A percentile compares a stretch with the other conserved stretches of the same genome.
These are phyloP conservation scores for Terana coerulea DNA, from an alignment of 768 basidiomycete genomes.

Conservation along the genomic window DNA sequence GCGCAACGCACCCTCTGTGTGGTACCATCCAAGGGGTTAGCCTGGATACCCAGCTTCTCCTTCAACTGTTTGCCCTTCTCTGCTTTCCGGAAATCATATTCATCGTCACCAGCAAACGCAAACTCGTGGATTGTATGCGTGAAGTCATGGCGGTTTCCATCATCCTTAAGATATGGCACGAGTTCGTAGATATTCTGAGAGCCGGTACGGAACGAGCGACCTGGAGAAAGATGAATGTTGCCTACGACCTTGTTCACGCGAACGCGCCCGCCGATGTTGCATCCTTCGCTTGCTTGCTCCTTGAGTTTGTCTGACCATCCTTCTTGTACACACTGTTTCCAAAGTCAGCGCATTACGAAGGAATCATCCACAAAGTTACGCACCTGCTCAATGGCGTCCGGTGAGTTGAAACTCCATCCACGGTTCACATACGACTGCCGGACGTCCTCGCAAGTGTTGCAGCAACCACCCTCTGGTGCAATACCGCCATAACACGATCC, in stretches of 20 bases:
- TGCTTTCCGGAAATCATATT: conserved; percentile 69
- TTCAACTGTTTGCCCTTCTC: conserved; percentile 59
- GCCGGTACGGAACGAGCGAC: conserved; percentile 90
- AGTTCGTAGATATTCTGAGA: conserved; percentile 79
- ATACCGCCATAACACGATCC: conserved; percentile 95
- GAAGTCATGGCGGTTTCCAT: conserved; percentile 89
- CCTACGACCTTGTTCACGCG: conserved; percentile 97
- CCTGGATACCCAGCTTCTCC: conserved; percentile 65
- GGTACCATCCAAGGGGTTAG: conserved; percentile 73
- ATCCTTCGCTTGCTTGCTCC: conserved; percentile 91
- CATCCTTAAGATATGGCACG: conserved; percentile 91
- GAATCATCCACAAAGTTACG: conserved; percentile 18
- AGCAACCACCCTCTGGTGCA: conserved; percentile 77
- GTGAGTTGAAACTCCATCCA: conserved; percentile 94
- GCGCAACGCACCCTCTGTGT: conserved; percentile 46
- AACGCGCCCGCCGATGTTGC: conserved; percentile 87
- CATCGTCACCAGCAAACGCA: conserved; percentile 80
- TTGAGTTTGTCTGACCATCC: conserved; percentile 93
- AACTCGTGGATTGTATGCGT: conserved; percentile 83
- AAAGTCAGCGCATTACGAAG: not conserved
- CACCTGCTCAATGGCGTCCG: conserved; percentile 91
- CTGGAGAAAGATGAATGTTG: conserved; percentile 92
- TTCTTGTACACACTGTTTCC: conserved; percentile 80
- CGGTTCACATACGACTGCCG: conserved; percentile 83
- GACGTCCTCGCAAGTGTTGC: conserved; percentile 95